A percentile compares a stretch with the other conserved stretches of the same genome.
Evolutionary conservation across 768 basidiomycete species (phyloP).

Genomic region (Floccularia luteovirens): DNA sequence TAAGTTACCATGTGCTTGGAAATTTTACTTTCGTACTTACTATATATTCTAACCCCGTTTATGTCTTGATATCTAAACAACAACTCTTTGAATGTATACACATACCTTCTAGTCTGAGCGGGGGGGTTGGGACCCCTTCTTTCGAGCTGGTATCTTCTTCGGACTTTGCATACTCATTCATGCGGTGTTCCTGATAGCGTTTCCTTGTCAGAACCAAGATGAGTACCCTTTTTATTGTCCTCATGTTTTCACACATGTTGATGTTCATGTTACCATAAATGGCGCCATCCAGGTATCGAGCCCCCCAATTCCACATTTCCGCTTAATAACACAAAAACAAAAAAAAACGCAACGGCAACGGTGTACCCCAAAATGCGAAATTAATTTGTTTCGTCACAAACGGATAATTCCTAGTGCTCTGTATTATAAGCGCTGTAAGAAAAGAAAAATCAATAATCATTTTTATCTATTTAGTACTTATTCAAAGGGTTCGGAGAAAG

Average conservation of each 20-base stretch:
- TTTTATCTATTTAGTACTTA: too few species aligned
- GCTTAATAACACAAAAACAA: not conserved
- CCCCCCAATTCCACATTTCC: constrained; percentile 3
- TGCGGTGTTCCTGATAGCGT: constrained; percentile 1
- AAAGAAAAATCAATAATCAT: too few species aligned
- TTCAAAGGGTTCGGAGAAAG: too few species aligned
- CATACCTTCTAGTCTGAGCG: not conserved
- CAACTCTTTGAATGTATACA: not conserved
- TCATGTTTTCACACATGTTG: constrained; percentile 35
- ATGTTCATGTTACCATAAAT: constrained; percentile 15
- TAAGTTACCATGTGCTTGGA: constrained; percentile 6
- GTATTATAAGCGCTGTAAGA: too few species aligned
- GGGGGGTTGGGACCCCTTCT: not conserved
- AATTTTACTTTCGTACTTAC: not conserved
- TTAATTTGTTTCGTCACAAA: too few species aligned
- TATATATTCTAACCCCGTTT: constrained; percentile 1
- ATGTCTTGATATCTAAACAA: not conserved
- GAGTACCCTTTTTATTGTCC: constrained; percentile 12
- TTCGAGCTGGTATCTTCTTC: not conserved
- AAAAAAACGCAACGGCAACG: too few species aligned
- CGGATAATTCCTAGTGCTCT: too few species aligned
- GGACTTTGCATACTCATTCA: not conserved
- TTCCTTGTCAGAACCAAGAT: not conserved
- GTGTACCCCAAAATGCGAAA: too few species aligned
- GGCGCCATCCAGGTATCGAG: not conserved